These are phyloP conservation scores for Colletotrichum incanum DNA, from an alignment of 2,329 filamentous ascomycete genomes.

Conservation along the genomic window DNA sequence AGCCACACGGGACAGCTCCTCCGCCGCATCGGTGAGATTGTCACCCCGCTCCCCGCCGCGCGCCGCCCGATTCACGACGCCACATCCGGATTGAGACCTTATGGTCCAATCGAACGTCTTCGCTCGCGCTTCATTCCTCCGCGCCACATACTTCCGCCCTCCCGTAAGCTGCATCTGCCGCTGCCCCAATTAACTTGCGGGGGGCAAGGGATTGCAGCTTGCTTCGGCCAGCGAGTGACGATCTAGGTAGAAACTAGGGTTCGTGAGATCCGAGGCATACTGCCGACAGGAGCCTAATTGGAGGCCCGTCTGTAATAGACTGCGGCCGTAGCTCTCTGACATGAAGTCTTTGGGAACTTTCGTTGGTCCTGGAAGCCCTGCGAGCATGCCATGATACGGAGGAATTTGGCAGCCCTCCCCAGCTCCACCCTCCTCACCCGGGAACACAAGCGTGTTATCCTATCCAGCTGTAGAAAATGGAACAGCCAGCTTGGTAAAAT, in stretches of 20 bases:
- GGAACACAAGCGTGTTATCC: no score
- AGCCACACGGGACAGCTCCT: not conserved
- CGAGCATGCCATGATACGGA: not conserved
- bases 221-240: not conserved
- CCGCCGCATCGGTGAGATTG: not conserved
- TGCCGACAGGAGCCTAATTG: not conserved
- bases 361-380: not conserved
- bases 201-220: not conserved
- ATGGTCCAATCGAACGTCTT: not conserved
- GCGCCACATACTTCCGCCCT: not conserved
- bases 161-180: not conserved
- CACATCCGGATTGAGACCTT: not conserved
- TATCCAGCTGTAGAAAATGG: not conserved
- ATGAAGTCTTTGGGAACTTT: not conserved
- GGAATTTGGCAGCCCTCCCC: no score
- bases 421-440: not conserved
- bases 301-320: no score
- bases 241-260: not conserved
- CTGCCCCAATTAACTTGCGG: not conserved
- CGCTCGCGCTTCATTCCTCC: not conserved
- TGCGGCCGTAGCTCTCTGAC: not conserved
- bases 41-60: not conserved
- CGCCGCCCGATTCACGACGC: not conserved
- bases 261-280: not conserved
- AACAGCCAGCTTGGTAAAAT: not conserved